Percentiles rank a stretch among this genome's conserved stretches.
phyloP scores from a whole-genome alignment of 1,139 yeast species.

The Lodderomyces jiufengensis region DNA sequence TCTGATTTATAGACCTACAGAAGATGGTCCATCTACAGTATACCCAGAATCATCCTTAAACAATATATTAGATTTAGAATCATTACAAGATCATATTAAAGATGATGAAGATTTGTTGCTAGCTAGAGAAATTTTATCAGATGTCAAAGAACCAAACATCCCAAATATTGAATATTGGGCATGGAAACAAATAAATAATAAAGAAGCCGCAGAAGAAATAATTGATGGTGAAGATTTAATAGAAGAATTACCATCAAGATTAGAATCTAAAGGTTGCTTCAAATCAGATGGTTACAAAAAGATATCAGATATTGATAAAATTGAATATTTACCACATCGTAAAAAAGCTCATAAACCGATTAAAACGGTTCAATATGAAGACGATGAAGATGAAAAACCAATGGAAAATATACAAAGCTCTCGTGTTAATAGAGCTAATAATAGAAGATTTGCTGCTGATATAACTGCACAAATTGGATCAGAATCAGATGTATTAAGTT shows the following conservation, averaged over 20 bases:
- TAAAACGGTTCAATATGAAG: conserved; percentile 56
- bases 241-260: conserved; percentile 30
- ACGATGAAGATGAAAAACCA: conserved; percentile 41
- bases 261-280: conserved; percentile 58
- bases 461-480: conserved; percentile 80
- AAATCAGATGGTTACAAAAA: conserved; percentile 73
- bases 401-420: conserved; percentile 53
- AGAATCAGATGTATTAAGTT: conserved; percentile 75
- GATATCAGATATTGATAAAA: conserved; percentile 69
- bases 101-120: conserved; percentile 72
- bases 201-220: conserved; percentile 18
- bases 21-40: conserved; percentile 46
- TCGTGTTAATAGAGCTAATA: conserved; percentile 83
- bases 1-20: conserved; percentile 43
- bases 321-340: conserved; percentile 77
- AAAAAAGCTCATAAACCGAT: conserved; percentile 51
- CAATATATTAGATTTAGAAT: conserved; percentile 42
- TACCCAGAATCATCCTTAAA: conserved; percentile 39
- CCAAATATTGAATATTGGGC: conserved; percentile 59
- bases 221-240: conserved; percentile 28
- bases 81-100: conserved; percentile 52
- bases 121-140: conserved; percentile 44
- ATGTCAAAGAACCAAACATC: conserved; percentile 17
- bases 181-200: conserved; percentile 49
- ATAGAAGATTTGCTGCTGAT: conserved; percentile 88